These are phyloP conservation scores for Imleria badia DNA, from an alignment of 768 basidiomycete genomes.

Conservation along the genomic window DNA sequence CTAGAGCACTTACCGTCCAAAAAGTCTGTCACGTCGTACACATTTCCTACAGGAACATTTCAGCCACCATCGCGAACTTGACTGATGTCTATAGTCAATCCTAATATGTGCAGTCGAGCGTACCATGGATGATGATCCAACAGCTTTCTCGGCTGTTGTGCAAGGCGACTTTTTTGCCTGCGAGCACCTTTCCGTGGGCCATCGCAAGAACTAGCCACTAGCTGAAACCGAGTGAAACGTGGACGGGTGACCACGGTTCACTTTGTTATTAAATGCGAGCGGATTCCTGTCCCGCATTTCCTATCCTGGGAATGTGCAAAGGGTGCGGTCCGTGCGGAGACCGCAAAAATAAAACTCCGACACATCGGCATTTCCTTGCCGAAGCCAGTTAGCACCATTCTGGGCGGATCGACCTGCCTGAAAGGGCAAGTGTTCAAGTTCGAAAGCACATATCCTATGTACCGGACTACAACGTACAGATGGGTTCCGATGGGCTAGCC, in stretches of 20 bases:
- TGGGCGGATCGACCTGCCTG: constrained; percentile 1
- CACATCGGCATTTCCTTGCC: neutral
- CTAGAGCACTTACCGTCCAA: constrained; percentile 51
- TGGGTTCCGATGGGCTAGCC: neutral
- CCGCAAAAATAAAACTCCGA: constrained; percentile 5
- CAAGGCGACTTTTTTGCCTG: constrained; percentile 50
- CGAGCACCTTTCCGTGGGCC: constrained; percentile 28
- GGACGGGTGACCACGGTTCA: neutral
- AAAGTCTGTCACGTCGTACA: constrained; percentile 80
- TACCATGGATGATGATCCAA: constrained; percentile 87
- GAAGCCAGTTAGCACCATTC: neutral
- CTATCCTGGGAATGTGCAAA: constrained; percentile 1
- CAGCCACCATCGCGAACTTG: neutral
- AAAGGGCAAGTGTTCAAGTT: constrained; percentile 12
- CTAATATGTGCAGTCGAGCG: constrained; percentile 6
- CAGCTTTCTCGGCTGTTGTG: constrained; percentile 63
- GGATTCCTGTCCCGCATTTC: constrained; percentile 6
- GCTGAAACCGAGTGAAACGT: neutral
- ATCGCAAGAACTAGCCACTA: constrained; percentile 3
- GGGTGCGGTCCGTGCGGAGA: no score
- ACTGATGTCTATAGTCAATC: neutral
- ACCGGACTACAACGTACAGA: neutral
- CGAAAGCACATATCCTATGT: neutral
- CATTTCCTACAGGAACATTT: constrained; percentile 49
- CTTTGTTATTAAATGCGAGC: neutral